Evolutionary conservation across 441 rosid species (phyloP), one percentile per base, ranked within the genome.

Genomic region (Kokia cookei): DNA sequence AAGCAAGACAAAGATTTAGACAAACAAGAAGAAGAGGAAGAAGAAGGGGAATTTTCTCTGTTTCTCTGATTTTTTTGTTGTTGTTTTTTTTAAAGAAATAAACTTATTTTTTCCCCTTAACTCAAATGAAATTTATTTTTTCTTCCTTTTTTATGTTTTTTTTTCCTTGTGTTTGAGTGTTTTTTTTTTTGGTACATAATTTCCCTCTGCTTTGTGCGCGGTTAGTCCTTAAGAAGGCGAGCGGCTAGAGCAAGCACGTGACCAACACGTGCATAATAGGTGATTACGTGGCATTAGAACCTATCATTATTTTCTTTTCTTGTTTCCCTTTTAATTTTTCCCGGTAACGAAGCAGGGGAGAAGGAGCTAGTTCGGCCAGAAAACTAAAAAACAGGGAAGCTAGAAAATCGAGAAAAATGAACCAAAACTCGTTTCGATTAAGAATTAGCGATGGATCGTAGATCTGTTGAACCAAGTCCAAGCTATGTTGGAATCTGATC

Each of bases 401-500:
- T 29, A 26, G 58, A 67, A 48, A 48, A 48, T 50, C 5, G 58
- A 29, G 57, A 47, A 15, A 29, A 35, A 61, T 73, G 71, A 53
- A 75, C 24, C 58, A 78, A 73, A 76, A 73, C 12, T 59, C 78
- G 5, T 24, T 35, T 35, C 62, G 69, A 75, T 47, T 74, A 77
- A 63, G 80, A 59, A 13, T 78, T 73, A 57, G 78, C 73, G 54
- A 66, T 73, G 73, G 75, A 74, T 72, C 79, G 64, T 74, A 73
- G 74, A 75, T 72, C 79, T 88, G 76, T 80, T 93, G 85, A 77
- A 71, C 51, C 87, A 89, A 70, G 83, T 93, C 65, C 87, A 91
- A 74, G 74, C 37, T 54, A 85, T 93, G 77, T 81, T 92, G 66
- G 90, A 87, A 29, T 87, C 89, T 29, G 98, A 91, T 82, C 89